phyloP scores from a whole-genome alignment of 345 rosid genomes.

The Orychophragmus violaceus region DNA sequence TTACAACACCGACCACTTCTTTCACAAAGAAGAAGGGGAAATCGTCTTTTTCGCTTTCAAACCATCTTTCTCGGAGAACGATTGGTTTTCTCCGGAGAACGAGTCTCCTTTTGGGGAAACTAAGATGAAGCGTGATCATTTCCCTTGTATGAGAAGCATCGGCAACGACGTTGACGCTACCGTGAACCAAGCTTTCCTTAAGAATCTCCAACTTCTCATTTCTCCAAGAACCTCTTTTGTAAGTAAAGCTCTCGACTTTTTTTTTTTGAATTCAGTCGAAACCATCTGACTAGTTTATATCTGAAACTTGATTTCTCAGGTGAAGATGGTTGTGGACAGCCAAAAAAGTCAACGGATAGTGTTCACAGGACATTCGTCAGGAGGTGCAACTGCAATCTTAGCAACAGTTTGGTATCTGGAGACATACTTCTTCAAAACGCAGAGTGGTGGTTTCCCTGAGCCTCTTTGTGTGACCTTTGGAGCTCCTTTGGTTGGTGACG shows the following conservation, averaged over 20 bases:
- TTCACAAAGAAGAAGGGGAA: conserved; percentile 10
- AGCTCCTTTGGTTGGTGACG: conserved; percentile 71
- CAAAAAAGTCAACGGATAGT: conserved; percentile 37
- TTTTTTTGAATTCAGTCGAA: neutral
- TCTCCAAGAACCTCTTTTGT: conserved; percentile 10
- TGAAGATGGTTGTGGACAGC: conserved; percentile 31
- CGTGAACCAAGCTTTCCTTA: conserved; percentile 57
- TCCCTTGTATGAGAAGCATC: conserved; percentile 55
- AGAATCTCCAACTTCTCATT: conserved; percentile 20
- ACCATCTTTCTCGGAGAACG: conserved; percentile 36
- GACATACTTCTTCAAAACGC: conserved; percentile 6
- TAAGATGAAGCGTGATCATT: conserved; percentile 32
- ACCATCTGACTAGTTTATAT: neutral
- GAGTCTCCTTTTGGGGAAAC: conserved; percentile 46
- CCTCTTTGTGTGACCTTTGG: conserved; percentile 79
- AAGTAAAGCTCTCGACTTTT: neutral
- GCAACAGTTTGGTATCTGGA: conserved; percentile 65
- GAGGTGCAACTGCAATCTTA: conserved; percentile 68
- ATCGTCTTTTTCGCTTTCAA: conserved; percentile 44
- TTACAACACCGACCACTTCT: conserved; percentile 28
- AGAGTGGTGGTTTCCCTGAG: neutral
- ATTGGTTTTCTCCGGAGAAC: conserved; percentile 35
- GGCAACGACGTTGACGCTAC: conserved; percentile 43
- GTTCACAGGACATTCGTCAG: conserved; percentile 81
- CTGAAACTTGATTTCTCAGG: conserved; percentile 39